A percentile compares a stretch with the other conserved stretches of the same genome.
These are phyloP conservation scores for Coemansia sp. DNA, from an alignment of 192 early-diverging fungal species.

Conservation along the genomic window DNA sequence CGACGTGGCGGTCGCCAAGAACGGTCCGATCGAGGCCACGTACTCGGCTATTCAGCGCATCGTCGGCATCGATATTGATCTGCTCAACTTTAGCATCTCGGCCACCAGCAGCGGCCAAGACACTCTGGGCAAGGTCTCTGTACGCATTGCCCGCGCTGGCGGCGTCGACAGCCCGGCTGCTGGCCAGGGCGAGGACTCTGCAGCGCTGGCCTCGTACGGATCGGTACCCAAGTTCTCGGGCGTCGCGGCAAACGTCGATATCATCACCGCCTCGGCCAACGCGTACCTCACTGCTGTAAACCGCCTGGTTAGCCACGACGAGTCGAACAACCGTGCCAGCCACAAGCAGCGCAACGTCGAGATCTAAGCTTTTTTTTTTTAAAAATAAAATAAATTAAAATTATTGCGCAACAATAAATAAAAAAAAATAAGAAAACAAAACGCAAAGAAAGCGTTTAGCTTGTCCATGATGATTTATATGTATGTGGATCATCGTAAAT, in stretches of 20 bases:
- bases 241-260: constrained; percentile 81
- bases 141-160: constrained; percentile 71
- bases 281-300: constrained; percentile 91
- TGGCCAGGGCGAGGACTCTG: constrained; percentile 31
- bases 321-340: constrained; percentile 30
- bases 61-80: constrained; percentile 68
- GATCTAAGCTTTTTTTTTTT: constrained; percentile 22
- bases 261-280: constrained; percentile 82
- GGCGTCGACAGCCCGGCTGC: constrained; percentile 48
- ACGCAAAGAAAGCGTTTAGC: too few species aligned
- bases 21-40: constrained; percentile 88
- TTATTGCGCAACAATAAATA: background rate
- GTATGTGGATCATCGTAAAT: too few species aligned
- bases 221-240: constrained; percentile 64
- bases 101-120: constrained; percentile 87
- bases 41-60: constrained; percentile 89
- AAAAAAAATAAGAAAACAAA: background rate
- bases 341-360: constrained; percentile 48
- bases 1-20: constrained; percentile 79
- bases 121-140: constrained; percentile 82
- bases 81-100: constrained; percentile 84
- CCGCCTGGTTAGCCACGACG: constrained; percentile 44
- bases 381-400: background rate
- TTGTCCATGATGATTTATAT: too few species aligned
- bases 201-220: constrained; percentile 25